phyloP scores from a whole-genome alignment of 306 rosid species.

The Vigna hirtella region DNA sequence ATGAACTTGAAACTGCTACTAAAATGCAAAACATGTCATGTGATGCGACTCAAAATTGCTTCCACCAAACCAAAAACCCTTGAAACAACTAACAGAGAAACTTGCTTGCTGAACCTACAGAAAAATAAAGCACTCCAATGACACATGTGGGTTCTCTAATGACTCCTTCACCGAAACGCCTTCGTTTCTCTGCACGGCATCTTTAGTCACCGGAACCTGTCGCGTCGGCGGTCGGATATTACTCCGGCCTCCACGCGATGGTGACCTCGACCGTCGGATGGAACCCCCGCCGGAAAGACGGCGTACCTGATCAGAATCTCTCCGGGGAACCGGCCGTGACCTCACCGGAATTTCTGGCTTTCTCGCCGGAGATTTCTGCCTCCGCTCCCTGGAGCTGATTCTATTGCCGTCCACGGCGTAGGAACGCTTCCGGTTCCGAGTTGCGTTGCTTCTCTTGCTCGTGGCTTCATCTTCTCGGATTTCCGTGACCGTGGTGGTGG shows the following conservation, averaged over 20 bases:
- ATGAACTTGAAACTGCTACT: slow-evolving; percentile 10
- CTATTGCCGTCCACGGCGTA: slow-evolving; percentile 53
- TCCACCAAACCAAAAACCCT: slow-evolving; percentile 27
- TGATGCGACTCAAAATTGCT: slow-evolving; percentile 34
- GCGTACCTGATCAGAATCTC: slow-evolving; percentile 50
- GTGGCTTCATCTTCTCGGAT: slow-evolving; percentile 76
- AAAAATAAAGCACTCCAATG: slow-evolving; percentile 94
- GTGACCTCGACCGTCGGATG: slow-evolving; percentile 65
- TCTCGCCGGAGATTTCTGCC: slow-evolving; percentile 49
- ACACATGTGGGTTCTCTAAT: slow-evolving; percentile 73
- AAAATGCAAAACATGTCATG: slow-evolving; percentile 29
- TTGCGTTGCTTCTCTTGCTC: slow-evolving; percentile 61
- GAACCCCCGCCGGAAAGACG: slow-evolving; percentile 54
- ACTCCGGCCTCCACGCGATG: slow-evolving; percentile 60
- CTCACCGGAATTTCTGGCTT: slow-evolving; percentile 46
- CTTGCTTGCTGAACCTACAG: slow-evolving; percentile 56
- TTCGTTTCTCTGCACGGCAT: slow-evolving; percentile 45
- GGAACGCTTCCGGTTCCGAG: slow-evolving; percentile 55
- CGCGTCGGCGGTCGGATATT: slow-evolving; percentile 47
- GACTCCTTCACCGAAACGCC: slow-evolving; percentile 60
- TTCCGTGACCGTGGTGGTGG: slow-evolving; percentile 64
- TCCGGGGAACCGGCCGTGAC: slow-evolving; percentile 47
- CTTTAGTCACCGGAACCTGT: slow-evolving; percentile 29
- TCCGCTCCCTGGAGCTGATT: slow-evolving; percentile 49
- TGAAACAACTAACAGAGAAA: slow-evolving; percentile 6